Percentiles rank a stretch among this genome's conserved stretches.
Evolutionary conservation across 768 basidiomycete species (phyloP).

Genomic region (Naematelia encephala): DNA sequence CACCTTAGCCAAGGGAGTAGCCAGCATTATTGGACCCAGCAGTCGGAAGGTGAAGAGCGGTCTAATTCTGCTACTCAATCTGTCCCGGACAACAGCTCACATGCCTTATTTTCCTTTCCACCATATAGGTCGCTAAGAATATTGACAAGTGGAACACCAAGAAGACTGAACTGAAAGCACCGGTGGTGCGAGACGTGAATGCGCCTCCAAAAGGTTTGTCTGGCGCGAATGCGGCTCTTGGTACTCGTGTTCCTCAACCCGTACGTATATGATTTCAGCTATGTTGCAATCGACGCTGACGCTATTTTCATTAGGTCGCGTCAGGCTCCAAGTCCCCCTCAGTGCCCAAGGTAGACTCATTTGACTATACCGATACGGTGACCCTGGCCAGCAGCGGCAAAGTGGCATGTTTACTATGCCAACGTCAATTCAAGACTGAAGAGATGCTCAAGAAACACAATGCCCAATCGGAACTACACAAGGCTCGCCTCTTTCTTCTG

Average conservation of each 20-base stretch:
- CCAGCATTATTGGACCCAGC: constrained; percentile 63
- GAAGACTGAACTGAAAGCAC: constrained; percentile 67
- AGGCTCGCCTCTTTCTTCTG: constrained; percentile 59
- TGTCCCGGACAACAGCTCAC: constrained; percentile 11
- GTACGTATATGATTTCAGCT: not conserved
- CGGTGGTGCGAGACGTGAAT: constrained; percentile 7
- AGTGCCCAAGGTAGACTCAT: constrained; percentile 32
- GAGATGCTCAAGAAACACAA: constrained; percentile 87
- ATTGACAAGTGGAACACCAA: constrained; percentile 98
- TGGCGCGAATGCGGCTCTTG: constrained; percentile 33
- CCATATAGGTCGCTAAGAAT: constrained; percentile 70
- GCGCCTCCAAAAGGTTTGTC: constrained; percentile 33
- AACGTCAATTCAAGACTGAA: constrained; percentile 82
- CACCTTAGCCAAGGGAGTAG: constrained; percentile 50
- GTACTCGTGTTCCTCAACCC: constrained; percentile 3
- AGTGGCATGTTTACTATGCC: constrained; percentile 82
- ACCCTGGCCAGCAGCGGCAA: constrained; percentile 52
- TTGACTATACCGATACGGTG: constrained; percentile 71
- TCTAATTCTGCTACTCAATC: not conserved
- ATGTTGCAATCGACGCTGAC: constrained; percentile 1
- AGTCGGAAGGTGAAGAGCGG: constrained; percentile 44
- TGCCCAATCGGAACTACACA: constrained; percentile 90
- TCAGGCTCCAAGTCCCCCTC: not conserved
- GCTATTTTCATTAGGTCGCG: not conserved
- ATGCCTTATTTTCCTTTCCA: constrained; percentile 2